Base-by-base conservation (phyloP, 2,329 filamentous ascomycete genomes). In the Periglandula ipomoeae region DNA sequence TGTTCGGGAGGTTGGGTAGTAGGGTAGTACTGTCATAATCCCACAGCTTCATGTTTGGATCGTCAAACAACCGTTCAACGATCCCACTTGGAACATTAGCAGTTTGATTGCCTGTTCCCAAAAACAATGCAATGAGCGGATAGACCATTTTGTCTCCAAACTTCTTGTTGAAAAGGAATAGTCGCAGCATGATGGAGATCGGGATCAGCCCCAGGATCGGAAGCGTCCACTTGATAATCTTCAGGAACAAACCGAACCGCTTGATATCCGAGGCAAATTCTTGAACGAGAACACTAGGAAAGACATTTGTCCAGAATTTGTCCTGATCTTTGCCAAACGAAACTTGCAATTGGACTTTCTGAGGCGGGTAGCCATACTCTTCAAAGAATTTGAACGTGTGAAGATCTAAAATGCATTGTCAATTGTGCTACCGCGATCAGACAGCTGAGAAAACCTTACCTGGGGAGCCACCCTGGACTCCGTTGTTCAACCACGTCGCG, bases 81-180 rank as follows among this genome's bases (percentile, higher is more conserved):
- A 89, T 81, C 22, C 84, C 82, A 38, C 75, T 78, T 0, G 84
- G 80, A 0, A 89, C 84, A 53, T 87, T 80, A 0, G 84, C 79
- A 0, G 84, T 85, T 56, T 86, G 82, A 55, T 89, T 89, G 1
- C 85, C 84, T 0, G 85, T 88, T 0, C 85, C 85, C 0, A 89
- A 69, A 59, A 89, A 88, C 1, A 89, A 68, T 0, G 85, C 85
- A 27, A 87, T 77, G 61, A 89, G 77, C 1, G 85, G 85, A 50
- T 85, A 72, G 0, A 84, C 80, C 64, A 89, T 82, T 32, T 79
- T 81, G 58, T 88, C 82, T 15, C 76, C 77, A 59, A 89, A 89
- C 48, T 85, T 82, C 9, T 77, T 72, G 49, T 73, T 82, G 65
- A 89, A 88, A 49, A 79, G 68, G 63, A 86, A 87, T 45, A 87